Base-by-base conservation (phyloP, 495 filamentous ascomycete species). In the Neurospora pannonica region DNA sequence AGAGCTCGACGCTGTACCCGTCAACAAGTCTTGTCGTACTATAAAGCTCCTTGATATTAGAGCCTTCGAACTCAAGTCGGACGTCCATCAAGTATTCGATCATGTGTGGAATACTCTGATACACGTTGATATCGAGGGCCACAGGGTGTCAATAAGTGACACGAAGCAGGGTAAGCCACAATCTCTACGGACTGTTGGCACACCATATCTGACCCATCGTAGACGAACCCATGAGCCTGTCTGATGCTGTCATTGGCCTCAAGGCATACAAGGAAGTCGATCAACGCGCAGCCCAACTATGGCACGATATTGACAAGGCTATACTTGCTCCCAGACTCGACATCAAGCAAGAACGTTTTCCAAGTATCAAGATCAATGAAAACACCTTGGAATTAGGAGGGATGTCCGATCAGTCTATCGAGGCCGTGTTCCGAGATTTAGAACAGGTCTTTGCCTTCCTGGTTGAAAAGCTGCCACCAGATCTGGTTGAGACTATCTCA, bases 391-490 rank as follows among this genome's bases (percentile, higher is more conserved):
- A 75, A 60, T 37, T 84, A 11, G 73, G 76, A 6, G 82, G 83
- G 19, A 75, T 79, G 28, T 38, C 80, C 36, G 85, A 86, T 38
- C 79, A 76, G 67, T 83, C 82, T 1, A 81, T 84, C 34, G 78
- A 86, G 48, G 79, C 83, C 10, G 80, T 91, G 38, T 87, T 93
- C 72, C 74, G 80, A 17, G 90, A 94, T 78, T 81, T 97, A 2
- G 84, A 85, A 39, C 77, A 80, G 8, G 86, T 94, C 7, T 85
- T 95, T 34, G 83, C 83, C 3, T 96, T 92, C 78, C 81, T 97
- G 4, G 85, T 87, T 60, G 83, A 87, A 28, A 84, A 84, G 54
- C 83, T 98, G 17, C 95, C 96, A 5, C 71, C 82, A 21, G 85
- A 89, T 13, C 84, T 97, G 5, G 80, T 88, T 21, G 80, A 84